Evolutionary conservation across 2,329 filamentous ascomycete genomes (phyloP).

Genomic region (Aspergillus fumigatus): DNA sequence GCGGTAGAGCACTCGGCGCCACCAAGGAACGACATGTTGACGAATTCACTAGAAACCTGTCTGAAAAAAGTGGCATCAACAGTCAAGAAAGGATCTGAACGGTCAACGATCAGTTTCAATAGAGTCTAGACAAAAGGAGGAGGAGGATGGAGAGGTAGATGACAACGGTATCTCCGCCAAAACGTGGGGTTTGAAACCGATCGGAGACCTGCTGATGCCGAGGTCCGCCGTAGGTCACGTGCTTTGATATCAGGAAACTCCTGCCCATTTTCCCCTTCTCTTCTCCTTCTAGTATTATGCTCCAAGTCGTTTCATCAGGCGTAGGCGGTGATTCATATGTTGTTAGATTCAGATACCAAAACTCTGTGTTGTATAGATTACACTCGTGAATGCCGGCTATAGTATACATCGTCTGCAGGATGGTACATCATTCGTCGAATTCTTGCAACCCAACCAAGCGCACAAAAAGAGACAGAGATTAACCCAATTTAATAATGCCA

Average conservation of each 20-base stretch:
- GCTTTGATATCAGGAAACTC: not conserved
- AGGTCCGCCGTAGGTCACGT: slow-evolving; percentile 22
- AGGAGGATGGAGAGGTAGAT: not conserved
- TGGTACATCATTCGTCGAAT: not conserved
- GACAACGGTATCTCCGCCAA: slow-evolving; percentile 6
- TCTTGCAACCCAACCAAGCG: not conserved
- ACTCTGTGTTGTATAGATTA: slow-evolving; percentile 1
- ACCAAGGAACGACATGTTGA: slow-evolving; percentile 86
- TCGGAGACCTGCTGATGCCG: slow-evolving; percentile 14
- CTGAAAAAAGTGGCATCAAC: not conserved
- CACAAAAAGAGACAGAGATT: not conserved
- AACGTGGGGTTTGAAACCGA: slow-evolving; percentile 23
- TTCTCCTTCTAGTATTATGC: not conserved
- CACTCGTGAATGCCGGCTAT: not conserved
- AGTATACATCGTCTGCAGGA: not conserved
- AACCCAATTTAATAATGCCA: not conserved
- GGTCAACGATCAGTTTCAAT: not conserved
- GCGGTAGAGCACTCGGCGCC: slow-evolving; percentile 95
- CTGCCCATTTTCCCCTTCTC: not conserved
- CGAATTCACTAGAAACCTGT: not conserved
- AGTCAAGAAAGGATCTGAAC: not conserved
- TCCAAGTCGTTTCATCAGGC: not conserved
- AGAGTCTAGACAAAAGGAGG: not conserved
- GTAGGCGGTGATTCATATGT: not conserved
- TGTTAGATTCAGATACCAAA: not conserved